Evolutionary conservation across 202 grass and related monocot genomes (phyloP), one percentile per base, ranked within the genome.

Genomic region (Schoenoplectus tabernaemontani): DNA sequence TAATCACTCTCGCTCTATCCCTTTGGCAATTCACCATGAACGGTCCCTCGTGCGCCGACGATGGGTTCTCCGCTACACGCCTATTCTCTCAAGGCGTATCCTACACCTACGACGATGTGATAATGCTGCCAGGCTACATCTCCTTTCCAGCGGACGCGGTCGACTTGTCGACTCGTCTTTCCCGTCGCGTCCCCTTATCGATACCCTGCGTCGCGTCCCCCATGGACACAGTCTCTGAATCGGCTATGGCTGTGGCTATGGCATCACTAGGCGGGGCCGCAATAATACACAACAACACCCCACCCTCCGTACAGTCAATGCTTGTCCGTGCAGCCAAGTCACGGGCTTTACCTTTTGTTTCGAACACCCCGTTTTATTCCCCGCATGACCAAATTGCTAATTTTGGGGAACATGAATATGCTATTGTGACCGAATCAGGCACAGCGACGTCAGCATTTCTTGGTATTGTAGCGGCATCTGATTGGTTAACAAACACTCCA

Each of bases 161-260:
- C 65, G 91, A 92, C 84, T 80, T 98, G 77, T 87, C 91, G 56
- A 94, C 95, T 48, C 88, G 83, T 33, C 87, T 94, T 81, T 98
- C 95, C 66, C 91, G 88, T 56, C 89, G 86, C 61, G 26, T 92
- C 13, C 85, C 86, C 7, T 85, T 98, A 60, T 74, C 91, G 84
- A 72, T 88, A 15, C 95, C 95, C 34, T 98, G 91, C 78, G 88
- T 98, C 7, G 95, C 95, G 11, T 94, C 89, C 32, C 95, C 91
- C 50, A 98, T 98, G 91, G 95, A 98, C 81, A 94, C 91, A 23
- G 89, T 98, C 11, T 98, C 95, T 39, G 89, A 98, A 83, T 78
- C 91, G 7, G 13, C 83, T 73, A 94, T 97, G 95, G 87, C 91
- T 22, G 87, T 71, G 11, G 89, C 89, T 24, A 94, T 98, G 95